These are phyloP conservation scores for Chaetomiaceae sp. DNA, from an alignment of 2,329 filamentous ascomycete species.

Conservation along the genomic window DNA sequence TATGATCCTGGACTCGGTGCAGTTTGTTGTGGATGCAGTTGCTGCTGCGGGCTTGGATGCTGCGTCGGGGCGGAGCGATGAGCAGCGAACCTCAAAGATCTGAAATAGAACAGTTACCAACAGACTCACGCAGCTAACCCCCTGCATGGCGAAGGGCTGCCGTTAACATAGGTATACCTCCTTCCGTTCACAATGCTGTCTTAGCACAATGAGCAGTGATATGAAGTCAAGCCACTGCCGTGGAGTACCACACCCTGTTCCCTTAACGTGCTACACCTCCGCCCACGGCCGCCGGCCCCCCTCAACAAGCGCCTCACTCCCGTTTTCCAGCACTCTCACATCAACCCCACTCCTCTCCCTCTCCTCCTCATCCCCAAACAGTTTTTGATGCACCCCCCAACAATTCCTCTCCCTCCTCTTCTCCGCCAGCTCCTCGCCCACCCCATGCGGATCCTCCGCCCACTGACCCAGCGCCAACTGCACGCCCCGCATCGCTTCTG, in stretches of 20 bases:
- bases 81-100: slow-evolving; percentile 27
- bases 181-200: no score
- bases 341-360: slow-evolving; percentile 33
- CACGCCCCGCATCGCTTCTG: slow-evolving; percentile 38
- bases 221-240: no score
- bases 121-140: no score
- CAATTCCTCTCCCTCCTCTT: slow-evolving; percentile 47
- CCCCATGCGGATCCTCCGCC: slow-evolving; percentile 47
- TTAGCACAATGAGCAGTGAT: no score
- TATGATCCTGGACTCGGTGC: slow-evolving; percentile 62
- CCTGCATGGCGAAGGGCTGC: no score
- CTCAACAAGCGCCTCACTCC: slow-evolving; percentile 37
- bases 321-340: slow-evolving; percentile 29
- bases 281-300: slow-evolving; percentile 33
- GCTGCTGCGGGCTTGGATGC: slow-evolving; percentile 26
- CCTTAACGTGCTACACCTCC: neutral
- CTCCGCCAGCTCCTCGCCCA: slow-evolving; percentile 36
- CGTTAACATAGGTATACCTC: no score
- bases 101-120: slow-evolving; percentile 3
- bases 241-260: neutral
- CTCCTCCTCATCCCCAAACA: slow-evolving; percentile 37
- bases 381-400: slow-evolving; percentile 39
- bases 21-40: slow-evolving; percentile 52
- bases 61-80: slow-evolving; percentile 7
- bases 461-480: slow-evolving; percentile 41